Evolutionary conservation across 495 filamentous ascomycete species (phyloP).

Genomic region (Penicillium lagena): DNA sequence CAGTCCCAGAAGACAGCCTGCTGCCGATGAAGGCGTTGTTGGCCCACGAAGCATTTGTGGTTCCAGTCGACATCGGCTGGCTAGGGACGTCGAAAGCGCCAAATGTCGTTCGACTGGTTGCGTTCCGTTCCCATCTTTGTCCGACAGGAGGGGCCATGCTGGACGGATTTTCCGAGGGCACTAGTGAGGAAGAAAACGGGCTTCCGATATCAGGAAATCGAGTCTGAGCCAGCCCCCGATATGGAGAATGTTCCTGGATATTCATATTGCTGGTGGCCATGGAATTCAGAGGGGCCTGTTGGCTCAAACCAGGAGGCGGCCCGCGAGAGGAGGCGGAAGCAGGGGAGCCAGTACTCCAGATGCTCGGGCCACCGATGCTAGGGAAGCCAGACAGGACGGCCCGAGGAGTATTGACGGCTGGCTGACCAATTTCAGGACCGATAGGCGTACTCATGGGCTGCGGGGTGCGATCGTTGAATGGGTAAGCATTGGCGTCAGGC

Average conservation of each 20-base stretch:
- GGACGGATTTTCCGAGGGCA: slow-evolving; percentile 15
- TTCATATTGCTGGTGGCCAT: slow-evolving; percentile 11
- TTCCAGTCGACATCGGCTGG: slow-evolving; percentile 24
- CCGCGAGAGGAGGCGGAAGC: slow-evolving; percentile 25
- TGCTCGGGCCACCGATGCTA: slow-evolving; percentile 14
- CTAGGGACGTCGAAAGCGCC: slow-evolving; percentile 20
- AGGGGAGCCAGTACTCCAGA: slow-evolving; percentile 39
- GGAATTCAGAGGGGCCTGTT: slow-evolving; percentile 10
- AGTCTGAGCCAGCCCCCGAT: slow-evolving; percentile 24
- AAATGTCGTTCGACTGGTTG: slow-evolving; percentile 8
- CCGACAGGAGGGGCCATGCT: slow-evolving; percentile 10
- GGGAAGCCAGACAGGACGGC: slow-evolving; percentile 30
- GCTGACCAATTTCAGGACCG: slow-evolving; percentile 31
- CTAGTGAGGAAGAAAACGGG: slow-evolving; percentile 21
- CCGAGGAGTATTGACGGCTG: slow-evolving; percentile 22
- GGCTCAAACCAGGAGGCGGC: slow-evolving; percentile 29
- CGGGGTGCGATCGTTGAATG: slow-evolving; percentile 17
- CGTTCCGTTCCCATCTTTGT: slow-evolving; percentile 22
- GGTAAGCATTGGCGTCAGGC: slow-evolving; percentile 15
- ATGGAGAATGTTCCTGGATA: slow-evolving; percentile 12
- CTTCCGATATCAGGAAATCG: slow-evolving; percentile 17
- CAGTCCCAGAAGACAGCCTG: slow-evolving; percentile 19
- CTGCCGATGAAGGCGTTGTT: slow-evolving; percentile 41
- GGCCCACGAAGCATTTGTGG: slow-evolving; percentile 29
- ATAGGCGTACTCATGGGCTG: slow-evolving; percentile 22